A percentile compares a stretch with the other conserved stretches of the same genome.
Evolutionary conservation across 2,329 filamentous ascomycete genomes (phyloP).

Genomic region (Cercospora sesami): DNA sequence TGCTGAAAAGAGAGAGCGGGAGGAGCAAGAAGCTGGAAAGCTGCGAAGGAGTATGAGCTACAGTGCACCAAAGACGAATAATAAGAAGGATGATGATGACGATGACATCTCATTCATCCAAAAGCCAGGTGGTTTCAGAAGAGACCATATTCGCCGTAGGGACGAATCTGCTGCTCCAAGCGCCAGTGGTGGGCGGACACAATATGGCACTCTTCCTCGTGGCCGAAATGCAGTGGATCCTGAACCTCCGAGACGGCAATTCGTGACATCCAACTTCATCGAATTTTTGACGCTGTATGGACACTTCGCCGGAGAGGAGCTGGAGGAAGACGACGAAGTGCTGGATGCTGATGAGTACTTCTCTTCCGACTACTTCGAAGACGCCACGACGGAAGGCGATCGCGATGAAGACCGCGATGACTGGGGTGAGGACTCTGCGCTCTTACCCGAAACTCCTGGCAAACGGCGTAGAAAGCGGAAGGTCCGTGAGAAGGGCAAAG

Average conservation of each 20-base stretch:
- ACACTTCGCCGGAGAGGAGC: slow-evolving; percentile 94
- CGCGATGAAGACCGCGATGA: slow-evolving; percentile 62
- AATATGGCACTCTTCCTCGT: slow-evolving; percentile 25
- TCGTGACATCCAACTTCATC: slow-evolving; percentile 89
- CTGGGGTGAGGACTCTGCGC: slow-evolving; percentile 81
- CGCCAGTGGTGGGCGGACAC: slow-evolving; percentile 41
- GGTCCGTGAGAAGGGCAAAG: slow-evolving; percentile 71
- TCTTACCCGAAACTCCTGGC: slow-evolving; percentile 62
- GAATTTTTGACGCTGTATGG: slow-evolving; percentile 95
- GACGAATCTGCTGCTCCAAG: slow-evolving; percentile 57
- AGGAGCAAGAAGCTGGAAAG: slow-evolving; percentile 60
- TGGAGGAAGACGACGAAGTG: slow-evolving; percentile 94
- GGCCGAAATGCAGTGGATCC: slow-evolving; percentile 16
- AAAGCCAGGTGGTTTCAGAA: slow-evolving; percentile 87
- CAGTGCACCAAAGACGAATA: slow-evolving; percentile 70
- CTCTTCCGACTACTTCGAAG: slow-evolving; percentile 70
- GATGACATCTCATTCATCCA: slow-evolving; percentile 84
- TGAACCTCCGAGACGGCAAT: slow-evolving; percentile 46
- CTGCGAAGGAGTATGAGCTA: slow-evolving; percentile 86
- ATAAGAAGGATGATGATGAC: slow-evolving; percentile 76
- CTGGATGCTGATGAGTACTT: slow-evolving; percentile 89
- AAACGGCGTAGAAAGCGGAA: slow-evolving; percentile 75
- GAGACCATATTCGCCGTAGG: slow-evolving; percentile 80
- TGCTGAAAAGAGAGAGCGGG: slow-evolving; percentile 80
- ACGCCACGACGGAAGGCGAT: slow-evolving; percentile 45